Evolutionary conservation across 2,329 filamentous ascomycete species (phyloP).

Genomic region (Hymenoscyphus scutula): DNA sequence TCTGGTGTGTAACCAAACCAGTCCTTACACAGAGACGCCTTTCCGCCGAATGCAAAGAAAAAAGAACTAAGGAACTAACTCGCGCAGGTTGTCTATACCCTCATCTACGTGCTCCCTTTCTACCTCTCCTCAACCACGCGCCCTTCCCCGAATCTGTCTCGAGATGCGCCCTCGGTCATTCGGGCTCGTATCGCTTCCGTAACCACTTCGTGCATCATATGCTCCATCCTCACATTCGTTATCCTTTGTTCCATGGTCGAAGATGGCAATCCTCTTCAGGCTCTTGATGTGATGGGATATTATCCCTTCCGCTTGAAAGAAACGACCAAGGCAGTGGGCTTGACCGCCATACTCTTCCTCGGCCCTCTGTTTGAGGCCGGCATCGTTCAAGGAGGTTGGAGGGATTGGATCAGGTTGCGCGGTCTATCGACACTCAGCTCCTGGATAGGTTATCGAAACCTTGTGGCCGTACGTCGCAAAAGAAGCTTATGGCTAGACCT

Average conservation of each 20-base stretch:
- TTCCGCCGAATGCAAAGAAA: constrained; percentile 4
- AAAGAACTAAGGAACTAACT: background rate
- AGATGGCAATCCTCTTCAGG: constrained; percentile 48
- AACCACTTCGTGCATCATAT: constrained; percentile 68
- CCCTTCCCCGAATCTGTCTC: constrained; percentile 73
- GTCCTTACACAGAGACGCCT: background rate
- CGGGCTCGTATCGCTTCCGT: constrained; percentile 80
- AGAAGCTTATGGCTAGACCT: background rate
- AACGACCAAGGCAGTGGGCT: constrained; percentile 58
- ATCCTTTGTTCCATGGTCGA: constrained; percentile 56
- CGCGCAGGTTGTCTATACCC: constrained; percentile 72
- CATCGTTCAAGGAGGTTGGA: constrained; percentile 69
- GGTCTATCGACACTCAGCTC: constrained; percentile 62
- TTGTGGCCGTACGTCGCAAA: constrained; percentile 67
- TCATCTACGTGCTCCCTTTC: constrained; percentile 86
- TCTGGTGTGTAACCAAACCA: constrained; percentile 23
- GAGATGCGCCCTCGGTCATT: constrained; percentile 89
- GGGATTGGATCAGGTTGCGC: constrained; percentile 56
- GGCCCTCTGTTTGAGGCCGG: constrained; percentile 81
- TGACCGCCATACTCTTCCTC: constrained; percentile 77
- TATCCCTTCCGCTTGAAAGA: constrained; percentile 73
- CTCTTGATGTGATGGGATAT: constrained; percentile 71
- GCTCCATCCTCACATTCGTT: constrained; percentile 64
- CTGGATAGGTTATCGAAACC: constrained; percentile 84
- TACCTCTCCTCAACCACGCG: constrained; percentile 79